Percentiles rank a stretch among this genome's conserved stretches.
Evolutionary conservation across 306 rosid species (phyloP).

Genomic region (Cucurbita maxima): DNA sequence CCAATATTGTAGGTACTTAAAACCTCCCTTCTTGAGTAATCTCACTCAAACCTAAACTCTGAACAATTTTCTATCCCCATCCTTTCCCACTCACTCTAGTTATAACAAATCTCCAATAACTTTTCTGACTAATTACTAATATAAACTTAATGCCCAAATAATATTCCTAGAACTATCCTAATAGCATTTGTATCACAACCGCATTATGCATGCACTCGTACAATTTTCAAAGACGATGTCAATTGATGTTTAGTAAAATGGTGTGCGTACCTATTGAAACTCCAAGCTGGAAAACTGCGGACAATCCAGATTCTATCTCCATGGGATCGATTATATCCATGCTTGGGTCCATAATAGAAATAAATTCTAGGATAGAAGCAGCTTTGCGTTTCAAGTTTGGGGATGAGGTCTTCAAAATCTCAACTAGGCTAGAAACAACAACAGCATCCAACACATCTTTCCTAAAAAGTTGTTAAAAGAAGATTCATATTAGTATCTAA

Average conservation of each 20-base stretch:
- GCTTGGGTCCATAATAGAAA: conserved; percentile 43
- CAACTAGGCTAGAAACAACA: conserved; percentile 40
- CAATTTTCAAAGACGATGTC: not conserved
- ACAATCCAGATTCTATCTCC: conserved; percentile 55
- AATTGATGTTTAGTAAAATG: not conserved
- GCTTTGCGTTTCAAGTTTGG: conserved; percentile 65
- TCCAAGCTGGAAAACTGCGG: conserved; percentile 46
- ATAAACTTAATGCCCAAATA: not conserved
- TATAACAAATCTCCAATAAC: not conserved
- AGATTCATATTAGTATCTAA: not conserved
- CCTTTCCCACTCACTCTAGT: not conserved
- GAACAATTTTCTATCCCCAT: no score
- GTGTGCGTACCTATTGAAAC: conserved; percentile 37
- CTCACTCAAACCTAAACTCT: no score
- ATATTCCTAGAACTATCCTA: not conserved
- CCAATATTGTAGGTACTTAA: no score
- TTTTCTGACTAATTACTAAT: not conserved
- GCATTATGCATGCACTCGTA: not conserved
- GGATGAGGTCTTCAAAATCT: conserved; percentile 50
- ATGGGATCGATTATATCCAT: conserved; percentile 23
- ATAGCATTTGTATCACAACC: not conserved
- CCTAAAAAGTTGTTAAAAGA: conserved; percentile 20
- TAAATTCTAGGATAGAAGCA: conserved; percentile 61
- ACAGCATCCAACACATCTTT: conserved; percentile 36
- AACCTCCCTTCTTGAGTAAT: no score